Percentiles rank a stretch among this genome's conserved stretches.
Evolutionary conservation across 2,329 filamentous ascomycete genomes (phyloP).

Genomic region (Hypoxylon sp.): DNA sequence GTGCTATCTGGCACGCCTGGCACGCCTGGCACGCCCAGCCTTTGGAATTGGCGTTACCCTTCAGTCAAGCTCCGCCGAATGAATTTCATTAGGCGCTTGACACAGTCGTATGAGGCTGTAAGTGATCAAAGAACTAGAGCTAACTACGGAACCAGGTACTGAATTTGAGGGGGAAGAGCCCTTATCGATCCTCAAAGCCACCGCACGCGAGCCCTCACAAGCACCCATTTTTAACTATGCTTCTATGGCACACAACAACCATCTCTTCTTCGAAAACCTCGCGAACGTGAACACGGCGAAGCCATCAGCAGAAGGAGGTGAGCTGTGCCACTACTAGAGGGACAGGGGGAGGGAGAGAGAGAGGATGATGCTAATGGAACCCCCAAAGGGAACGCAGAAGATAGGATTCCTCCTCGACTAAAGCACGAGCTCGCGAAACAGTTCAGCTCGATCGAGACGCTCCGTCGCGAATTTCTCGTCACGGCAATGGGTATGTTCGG

Average conservation of each 20-base stretch:
- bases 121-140: conserved; percentile 17
- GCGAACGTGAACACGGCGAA: conserved; percentile 41
- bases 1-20: not conserved
- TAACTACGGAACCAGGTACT: conserved; percentile 65
- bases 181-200: conserved; percentile 78
- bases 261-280: conserved; percentile 80
- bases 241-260: conserved; percentile 94
- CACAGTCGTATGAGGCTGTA: not conserved
- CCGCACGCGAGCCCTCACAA: conserved; percentile 81
- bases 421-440: conserved; percentile 71
- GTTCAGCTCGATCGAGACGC: conserved; percentile 86
- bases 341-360: not conserved
- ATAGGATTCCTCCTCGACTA: conserved; percentile 69
- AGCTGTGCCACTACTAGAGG: not conserved
- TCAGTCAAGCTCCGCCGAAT: not conserved
- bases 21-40: conserved; percentile 6
- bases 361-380: conserved; percentile 16
- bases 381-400: conserved; percentile 13
- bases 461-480: conserved; percentile 82
- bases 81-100: not conserved
- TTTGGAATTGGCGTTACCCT: not conserved
- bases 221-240: conserved; percentile 95
- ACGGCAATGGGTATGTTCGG: conserved; percentile 95
- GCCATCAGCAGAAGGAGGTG: conserved; percentile 17
- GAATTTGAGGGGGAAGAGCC: conserved; percentile 71